Conservation (phyloP, 805 yeast species). For the Danielia oregonensis region DNA sequence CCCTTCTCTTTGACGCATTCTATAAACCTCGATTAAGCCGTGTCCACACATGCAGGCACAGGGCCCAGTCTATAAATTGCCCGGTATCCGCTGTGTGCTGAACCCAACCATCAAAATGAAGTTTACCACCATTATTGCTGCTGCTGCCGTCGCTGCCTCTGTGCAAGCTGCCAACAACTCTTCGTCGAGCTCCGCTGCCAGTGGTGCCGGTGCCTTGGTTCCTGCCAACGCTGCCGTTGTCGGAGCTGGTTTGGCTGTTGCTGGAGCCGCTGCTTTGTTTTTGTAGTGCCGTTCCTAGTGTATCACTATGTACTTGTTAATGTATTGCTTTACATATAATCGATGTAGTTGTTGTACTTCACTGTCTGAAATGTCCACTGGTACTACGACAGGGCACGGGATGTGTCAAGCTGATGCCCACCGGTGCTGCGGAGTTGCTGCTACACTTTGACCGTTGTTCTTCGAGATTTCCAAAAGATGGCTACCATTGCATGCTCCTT, state of each 20-base stretch:
- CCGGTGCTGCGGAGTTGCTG: too few species aligned
- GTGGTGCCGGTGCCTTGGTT: constrained; percentile 15
- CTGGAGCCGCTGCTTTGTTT: constrained; percentile 17
- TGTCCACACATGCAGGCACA: neutral
- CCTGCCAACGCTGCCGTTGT: constrained; percentile 10
- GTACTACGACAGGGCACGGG: too few species aligned
- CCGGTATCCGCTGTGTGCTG: too few species aligned
- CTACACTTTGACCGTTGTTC: too few species aligned
- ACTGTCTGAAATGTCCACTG: too few species aligned
- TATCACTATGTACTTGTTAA: neutral
- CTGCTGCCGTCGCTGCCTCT: constrained; percentile 18
- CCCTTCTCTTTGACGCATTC: constrained; percentile 1
- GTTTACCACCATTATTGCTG: constrained; percentile 17
- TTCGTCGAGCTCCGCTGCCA: constrained; percentile 10
- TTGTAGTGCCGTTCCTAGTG: constrained; percentile 10
- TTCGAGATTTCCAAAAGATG: too few species aligned
- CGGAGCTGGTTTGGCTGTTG: constrained; percentile 19
- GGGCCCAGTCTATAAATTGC: too few species aligned
- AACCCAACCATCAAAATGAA: constrained; percentile 20
- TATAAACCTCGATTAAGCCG: neutral
- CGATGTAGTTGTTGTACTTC: too few species aligned
- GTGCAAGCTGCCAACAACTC: constrained; percentile 20
- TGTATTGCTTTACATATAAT: neutral
- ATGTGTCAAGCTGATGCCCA: too few species aligned
- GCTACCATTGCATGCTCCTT: too few species aligned